Evolutionary conservation across 495 filamentous ascomycete genomes (phyloP).

Genomic region (Amniculicola lignicola): DNA sequence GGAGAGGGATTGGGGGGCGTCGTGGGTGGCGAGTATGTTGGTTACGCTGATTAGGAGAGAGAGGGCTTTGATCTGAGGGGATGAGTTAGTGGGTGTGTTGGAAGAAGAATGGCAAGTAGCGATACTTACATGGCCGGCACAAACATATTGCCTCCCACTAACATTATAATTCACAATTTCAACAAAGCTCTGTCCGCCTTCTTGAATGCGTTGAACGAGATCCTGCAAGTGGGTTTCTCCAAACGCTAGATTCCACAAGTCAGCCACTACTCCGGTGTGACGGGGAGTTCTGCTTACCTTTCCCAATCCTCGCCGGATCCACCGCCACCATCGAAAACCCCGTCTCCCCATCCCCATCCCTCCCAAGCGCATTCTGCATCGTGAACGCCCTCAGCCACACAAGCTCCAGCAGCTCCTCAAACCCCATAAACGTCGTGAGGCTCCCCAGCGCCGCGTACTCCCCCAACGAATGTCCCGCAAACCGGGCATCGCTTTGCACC

Average conservation of each 20-base stretch:
- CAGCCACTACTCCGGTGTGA: background rate
- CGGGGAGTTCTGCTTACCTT: background rate
- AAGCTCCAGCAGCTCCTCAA: background rate
- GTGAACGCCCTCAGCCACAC: background rate
- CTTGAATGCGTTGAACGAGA: background rate
- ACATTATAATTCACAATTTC: background rate
- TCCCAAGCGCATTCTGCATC: background rate
- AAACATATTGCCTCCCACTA: background rate
- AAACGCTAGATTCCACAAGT: background rate
- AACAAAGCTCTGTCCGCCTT: background rate
- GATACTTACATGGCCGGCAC: background rate
- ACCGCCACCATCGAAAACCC: background rate
- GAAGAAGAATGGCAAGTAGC: too few relatives aligned
- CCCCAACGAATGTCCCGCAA: background rate
- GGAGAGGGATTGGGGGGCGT: too few relatives aligned
- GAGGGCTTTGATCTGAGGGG: too few relatives aligned
- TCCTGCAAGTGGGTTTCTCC: background rate
- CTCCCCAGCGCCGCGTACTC: background rate
- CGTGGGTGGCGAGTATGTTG: too few relatives aligned
- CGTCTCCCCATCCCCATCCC: background rate
- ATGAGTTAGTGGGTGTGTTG: too few relatives aligned
- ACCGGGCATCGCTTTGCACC: background rate
- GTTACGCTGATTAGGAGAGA: too few relatives aligned
- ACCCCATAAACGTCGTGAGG: background rate
- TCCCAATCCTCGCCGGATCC: background rate